phyloP scores from a whole-genome alignment of 2,329 filamentous ascomycete species.

The Grosmannia clavigera region DNA sequence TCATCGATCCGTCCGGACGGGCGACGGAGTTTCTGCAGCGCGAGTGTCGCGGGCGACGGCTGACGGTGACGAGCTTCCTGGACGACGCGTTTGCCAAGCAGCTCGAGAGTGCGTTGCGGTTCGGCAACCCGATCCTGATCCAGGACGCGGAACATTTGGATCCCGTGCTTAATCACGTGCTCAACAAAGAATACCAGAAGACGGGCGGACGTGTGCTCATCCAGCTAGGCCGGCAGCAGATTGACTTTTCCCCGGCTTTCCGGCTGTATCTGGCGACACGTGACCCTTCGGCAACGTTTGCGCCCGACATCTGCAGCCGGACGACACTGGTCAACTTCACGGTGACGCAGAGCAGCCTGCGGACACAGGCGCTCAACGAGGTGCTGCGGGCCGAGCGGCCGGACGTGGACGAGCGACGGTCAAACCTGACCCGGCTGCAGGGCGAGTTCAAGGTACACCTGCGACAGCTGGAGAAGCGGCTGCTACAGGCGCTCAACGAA shows the following conservation, averaged over 20 bases:
- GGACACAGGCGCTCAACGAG: conserved; percentile 94
- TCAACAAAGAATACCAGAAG: conserved; percentile 99
- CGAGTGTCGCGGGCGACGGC: conserved; percentile 81
- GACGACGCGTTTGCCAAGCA: conserved; percentile 98
- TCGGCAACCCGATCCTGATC: conserved; percentile 96
- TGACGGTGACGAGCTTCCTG: conserved; percentile 95
- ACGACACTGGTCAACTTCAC: conserved; percentile 99
- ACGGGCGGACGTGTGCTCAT: conserved; percentile 96
- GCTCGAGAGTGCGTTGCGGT: conserved; percentile 88
- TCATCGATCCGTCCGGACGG: conserved; percentile 93
- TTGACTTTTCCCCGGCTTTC: conserved; percentile 96
- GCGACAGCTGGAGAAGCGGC: conserved; percentile 83
- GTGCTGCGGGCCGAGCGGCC: conserved; percentile 95
- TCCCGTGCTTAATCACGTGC: conserved; percentile 92
- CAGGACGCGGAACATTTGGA: conserved; percentile 97
- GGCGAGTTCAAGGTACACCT: conserved; percentile 99
- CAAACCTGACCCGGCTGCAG: conserved; percentile 96
- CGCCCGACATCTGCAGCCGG: conserved; percentile 93
- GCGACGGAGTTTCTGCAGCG: conserved; percentile 92
- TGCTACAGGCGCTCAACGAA: conserved; percentile 91
- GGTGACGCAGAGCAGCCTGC: conserved; percentile 95
- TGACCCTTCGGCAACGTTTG: conserved; percentile 87
- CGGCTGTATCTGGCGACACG: conserved; percentile 89
- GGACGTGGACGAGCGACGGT: conserved; percentile 90
- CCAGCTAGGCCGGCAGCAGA: conserved; percentile 96